Conservation (phyloP, 805 yeast species). For the Candida broadrunensis region DNA sequence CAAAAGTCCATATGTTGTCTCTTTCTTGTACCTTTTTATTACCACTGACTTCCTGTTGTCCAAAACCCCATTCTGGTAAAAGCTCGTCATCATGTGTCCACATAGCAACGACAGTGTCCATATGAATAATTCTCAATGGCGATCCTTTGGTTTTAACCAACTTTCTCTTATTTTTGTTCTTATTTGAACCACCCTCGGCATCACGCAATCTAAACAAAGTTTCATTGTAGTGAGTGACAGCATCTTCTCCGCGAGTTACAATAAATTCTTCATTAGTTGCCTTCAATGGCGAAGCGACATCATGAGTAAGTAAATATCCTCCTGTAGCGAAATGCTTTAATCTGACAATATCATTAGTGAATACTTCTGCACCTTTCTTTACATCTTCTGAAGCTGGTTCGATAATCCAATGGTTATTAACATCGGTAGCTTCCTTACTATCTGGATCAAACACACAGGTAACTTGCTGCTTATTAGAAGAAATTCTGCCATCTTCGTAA, state of each 20-base stretch:
- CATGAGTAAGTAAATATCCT: conserved; percentile 82
- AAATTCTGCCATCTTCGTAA: conserved; percentile 93
- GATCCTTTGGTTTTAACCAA: conserved; percentile 68
- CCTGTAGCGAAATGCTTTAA: conserved; percentile 78
- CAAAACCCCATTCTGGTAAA: conserved; percentile 93
- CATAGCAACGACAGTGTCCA: conserved; percentile 85
- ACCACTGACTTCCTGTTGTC: conserved; percentile 93
- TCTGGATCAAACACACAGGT: conserved; percentile 56
- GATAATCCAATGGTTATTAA: conserved; percentile 83
- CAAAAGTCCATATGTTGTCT: conserved; percentile 74
- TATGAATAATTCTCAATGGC: conserved; percentile 69
- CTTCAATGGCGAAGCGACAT: conserved; percentile 89
- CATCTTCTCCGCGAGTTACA: conserved; percentile 61
- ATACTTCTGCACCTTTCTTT: conserved; percentile 48
- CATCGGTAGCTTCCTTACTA: conserved; percentile 33
- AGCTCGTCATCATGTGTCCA: conserved; percentile 85
- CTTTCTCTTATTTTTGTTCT: conserved; percentile 45
- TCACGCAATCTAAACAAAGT: conserved; percentile 73
- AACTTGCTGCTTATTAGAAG: conserved; percentile 93
- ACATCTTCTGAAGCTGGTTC: conserved; percentile 51
- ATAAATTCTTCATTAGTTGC: conserved; percentile 96
- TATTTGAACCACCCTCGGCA: conserved; percentile 32
- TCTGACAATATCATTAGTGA: conserved; percentile 72
- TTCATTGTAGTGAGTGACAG: conserved; percentile 55
- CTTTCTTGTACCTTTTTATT: conserved; percentile 72